A percentile compares a stretch with the other conserved stretches of the same genome.
These are phyloP conservation scores for Clavispora phyllophila DNA, from an alignment of 805 yeast species.

Conservation along the genomic window DNA sequence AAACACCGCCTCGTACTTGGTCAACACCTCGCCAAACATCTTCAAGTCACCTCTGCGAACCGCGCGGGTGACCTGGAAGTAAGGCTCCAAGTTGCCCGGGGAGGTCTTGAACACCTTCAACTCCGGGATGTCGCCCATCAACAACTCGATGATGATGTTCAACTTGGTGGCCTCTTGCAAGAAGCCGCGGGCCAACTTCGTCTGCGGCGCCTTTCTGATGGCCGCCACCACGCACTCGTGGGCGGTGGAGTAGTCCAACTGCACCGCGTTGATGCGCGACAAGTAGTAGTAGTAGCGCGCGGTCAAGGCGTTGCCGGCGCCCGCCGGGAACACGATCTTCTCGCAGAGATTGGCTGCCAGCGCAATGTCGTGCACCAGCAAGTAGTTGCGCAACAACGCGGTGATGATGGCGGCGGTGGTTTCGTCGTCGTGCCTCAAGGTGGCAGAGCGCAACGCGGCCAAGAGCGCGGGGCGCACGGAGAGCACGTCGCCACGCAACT, in stretches of 20 bases:
- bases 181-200: conserved; percentile 78
- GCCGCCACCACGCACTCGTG: conserved; percentile 91
- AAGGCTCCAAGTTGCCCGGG: conserved; percentile 56
- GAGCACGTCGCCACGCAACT: conserved; percentile 48
- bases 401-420: conserved; percentile 85
- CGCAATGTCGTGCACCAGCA: conserved; percentile 71
- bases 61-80: conserved; percentile 82
- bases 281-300: conserved; percentile 90
- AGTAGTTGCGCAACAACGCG: conserved; percentile 75
- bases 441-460: conserved; percentile 75
- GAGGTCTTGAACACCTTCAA: conserved; percentile 68
- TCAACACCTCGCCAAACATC: conserved; percentile 67
- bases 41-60: conserved; percentile 89
- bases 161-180: conserved; percentile 85
- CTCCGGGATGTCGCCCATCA: conserved; percentile 97
- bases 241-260: conserved; percentile 86
- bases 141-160: conserved; percentile 79
- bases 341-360: conserved; percentile 87
- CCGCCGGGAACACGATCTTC: conserved; percentile 82
- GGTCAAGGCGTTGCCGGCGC: conserved; percentile 79
- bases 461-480: conserved; percentile 68
- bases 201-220: conserved; percentile 92
- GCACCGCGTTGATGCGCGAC: conserved; percentile 87
- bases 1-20: conserved; percentile 55
- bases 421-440: conserved; percentile 88